Conservation (phyloP, 1,284 basidiomycete species). For the Boletus sp. region DNA sequence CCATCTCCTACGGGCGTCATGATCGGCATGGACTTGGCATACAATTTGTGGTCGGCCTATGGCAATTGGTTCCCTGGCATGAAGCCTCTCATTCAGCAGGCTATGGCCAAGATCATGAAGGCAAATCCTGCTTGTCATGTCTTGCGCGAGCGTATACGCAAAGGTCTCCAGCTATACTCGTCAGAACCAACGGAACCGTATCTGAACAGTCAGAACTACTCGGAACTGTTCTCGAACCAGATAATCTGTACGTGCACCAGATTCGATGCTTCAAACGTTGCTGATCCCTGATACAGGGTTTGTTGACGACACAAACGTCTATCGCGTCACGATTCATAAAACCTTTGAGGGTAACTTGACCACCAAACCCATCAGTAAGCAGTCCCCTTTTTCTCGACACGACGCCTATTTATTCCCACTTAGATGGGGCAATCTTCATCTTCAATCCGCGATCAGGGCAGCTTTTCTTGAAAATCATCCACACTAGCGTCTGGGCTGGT, state of each 20-base stretch:
- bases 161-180: slow-evolving; percentile 97
- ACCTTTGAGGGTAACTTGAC: slow-evolving; percentile 99
- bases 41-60: slow-evolving; percentile 98
- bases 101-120: slow-evolving; percentile 99
- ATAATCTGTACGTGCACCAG: slow-evolving; percentile 80
- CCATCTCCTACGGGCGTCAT: slow-evolving; percentile 97
- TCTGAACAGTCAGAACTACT: slow-evolving; percentile 96
- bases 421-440: slow-evolving; percentile 98
- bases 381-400: background rate
- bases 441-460: slow-evolving; percentile 99
- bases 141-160: slow-evolving; percentile 95
- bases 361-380: slow-evolving; percentile 94
- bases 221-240: slow-evolving; percentile 98
- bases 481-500: slow-evolving; percentile 99
- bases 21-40: slow-evolving; percentile 97
- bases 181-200: slow-evolving; percentile 99
- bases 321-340: slow-evolving; percentile 99
- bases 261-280: background rate
- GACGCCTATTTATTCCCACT: slow-evolving; percentile 1
- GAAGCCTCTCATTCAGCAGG: slow-evolving; percentile 97
- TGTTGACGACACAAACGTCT: slow-evolving; percentile 99
- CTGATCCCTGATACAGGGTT: slow-evolving; percentile 58
- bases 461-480: slow-evolving; percentile 98
- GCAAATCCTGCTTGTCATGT: slow-evolving; percentile 98
- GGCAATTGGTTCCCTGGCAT: slow-evolving; percentile 99